Evolutionary conservation across 192 early-diverging fungal genomes (phyloP), one percentile per base, ranked within the genome.

Genomic region (Gryganskiella cystojenkinii): DNA sequence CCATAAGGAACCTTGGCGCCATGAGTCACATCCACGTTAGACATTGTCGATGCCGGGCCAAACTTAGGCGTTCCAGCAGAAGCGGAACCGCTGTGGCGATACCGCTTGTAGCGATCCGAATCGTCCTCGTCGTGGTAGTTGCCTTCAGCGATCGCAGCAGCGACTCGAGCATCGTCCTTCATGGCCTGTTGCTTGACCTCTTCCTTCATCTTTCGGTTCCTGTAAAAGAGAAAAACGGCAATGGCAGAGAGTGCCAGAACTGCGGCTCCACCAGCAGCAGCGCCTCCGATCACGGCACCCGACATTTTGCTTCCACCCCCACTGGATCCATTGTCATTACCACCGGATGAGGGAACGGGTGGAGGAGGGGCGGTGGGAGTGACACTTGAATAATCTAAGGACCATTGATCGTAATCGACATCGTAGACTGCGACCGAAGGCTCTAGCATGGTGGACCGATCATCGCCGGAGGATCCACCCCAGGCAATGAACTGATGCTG

Each of bases 401-500:
- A 45, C 67, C 67, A 69, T 19, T 8, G 14, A 28, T 70, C 27
- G 5, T 22, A 31, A 9, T 17, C 51, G n/a, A 54, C 22, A 34
- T 61, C 52, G n/a, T 70, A 70, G 19, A 70, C 34, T 20, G 55
- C 51, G 0, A 54, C 60, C 19, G 56, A 20, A 33, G 55, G 57
- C 37, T 25, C 28, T 25, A 43, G 70, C 70, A 63, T 71, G 17
- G 68, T 61, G 3, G 61, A 27, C 17, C 71, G 56, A 28, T 55
- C 60, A 30, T 49, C 11, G 15, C 42, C 57, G 10, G 50, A 66
- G 7, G 71, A 78, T 33, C 73, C 73, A 10, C 73, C 73, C 44
- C 43, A 78, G 46, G 47, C 65, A 20, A 78, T 50, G n/a, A 78
- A 59, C 47, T 78, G 73, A 20, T 19, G 33, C 25, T 57, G 28